Evolutionary conservation across 192 early-diverging fungal genomes (phyloP).

Genomic region (Funneliformis geosporum): DNA sequence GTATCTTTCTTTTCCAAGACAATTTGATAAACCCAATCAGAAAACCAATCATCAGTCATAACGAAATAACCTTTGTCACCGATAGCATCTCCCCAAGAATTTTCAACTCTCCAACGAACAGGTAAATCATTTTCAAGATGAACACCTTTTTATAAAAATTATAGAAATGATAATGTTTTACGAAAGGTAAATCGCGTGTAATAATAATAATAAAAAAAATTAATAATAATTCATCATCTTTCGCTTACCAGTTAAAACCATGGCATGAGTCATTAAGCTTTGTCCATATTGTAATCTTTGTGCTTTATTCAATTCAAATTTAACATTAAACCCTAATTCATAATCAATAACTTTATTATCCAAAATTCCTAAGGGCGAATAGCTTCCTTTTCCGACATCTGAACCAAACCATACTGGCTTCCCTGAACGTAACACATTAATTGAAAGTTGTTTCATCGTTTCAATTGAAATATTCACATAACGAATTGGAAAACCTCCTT

Average conservation of each 20-base stretch:
- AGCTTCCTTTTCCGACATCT: slow-evolving; percentile 69
- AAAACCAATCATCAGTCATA: slow-evolving; percentile 81
- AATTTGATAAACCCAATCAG: slow-evolving; percentile 78
- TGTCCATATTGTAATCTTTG: slow-evolving; percentile 72
- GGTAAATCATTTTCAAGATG: slow-evolving; percentile 64
- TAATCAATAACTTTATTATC: slow-evolving; percentile 67
- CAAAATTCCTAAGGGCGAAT: slow-evolving; percentile 57
- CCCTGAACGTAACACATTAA: slow-evolving; percentile 58
- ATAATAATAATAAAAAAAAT: not conserved
- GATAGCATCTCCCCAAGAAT: slow-evolving; percentile 64
- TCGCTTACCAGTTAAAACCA: slow-evolving; percentile 65
- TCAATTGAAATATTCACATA: slow-evolving; percentile 65
- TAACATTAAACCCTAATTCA: slow-evolving; percentile 63
- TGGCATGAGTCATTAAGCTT: slow-evolving; percentile 78
- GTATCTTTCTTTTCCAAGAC: slow-evolving; percentile 69
- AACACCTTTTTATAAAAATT: slow-evolving; percentile 44
- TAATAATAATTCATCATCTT: not conserved
- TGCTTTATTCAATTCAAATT: slow-evolving; percentile 61
- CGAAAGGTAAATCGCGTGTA: not conserved
- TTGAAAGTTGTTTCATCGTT: slow-evolving; percentile 60
- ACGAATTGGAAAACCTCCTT: slow-evolving; percentile 63
- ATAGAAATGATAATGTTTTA: not conserved
- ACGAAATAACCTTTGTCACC: slow-evolving; percentile 76
- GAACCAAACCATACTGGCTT: slow-evolving; percentile 79
- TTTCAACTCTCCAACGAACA: slow-evolving; percentile 76